These are phyloP conservation scores for Pelargonium citronellum DNA, from an alignment of 441 rosid species.

Conservation along the genomic window DNA sequence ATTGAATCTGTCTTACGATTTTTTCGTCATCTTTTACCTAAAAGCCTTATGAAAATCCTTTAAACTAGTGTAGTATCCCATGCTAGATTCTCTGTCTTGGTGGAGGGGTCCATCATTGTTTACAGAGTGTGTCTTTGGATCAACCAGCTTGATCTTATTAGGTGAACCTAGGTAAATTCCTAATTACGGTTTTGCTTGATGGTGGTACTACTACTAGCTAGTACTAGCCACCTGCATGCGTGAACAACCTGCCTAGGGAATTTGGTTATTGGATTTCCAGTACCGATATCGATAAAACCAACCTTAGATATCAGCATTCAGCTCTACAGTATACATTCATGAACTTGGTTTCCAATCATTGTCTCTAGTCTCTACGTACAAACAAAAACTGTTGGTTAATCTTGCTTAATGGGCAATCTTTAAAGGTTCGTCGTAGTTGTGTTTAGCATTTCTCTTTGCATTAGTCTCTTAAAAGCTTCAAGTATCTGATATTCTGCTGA, in stretches of 20 bases:
- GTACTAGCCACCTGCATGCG: not conserved
- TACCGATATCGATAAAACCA: not conserved
- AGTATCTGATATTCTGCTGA: not conserved
- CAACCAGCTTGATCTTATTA: not conserved
- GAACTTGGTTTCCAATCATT: not conserved
- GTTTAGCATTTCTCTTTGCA: not conserved
- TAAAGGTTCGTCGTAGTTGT: not conserved
- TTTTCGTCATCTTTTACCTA: not conserved
- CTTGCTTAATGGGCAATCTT: not conserved
- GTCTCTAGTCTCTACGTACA: not conserved
- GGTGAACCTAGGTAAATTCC: not conserved
- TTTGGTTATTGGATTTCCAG: not conserved
- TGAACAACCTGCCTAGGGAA: not conserved
- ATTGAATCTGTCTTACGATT: not conserved
- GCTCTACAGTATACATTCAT: not conserved
- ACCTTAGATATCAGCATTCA: conserved; percentile 1
- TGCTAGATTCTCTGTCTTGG: not conserved
- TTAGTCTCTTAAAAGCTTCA: not conserved
- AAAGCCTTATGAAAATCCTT: not conserved
- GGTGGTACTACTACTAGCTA: not conserved
- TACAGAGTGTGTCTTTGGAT: not conserved
- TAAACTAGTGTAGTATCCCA: not conserved
- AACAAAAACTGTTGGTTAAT: not conserved
- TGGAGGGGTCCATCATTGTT: conserved; percentile 3
- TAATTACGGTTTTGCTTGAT: not conserved